phyloP scores from a whole-genome alignment of 306 rosid genomes.

The Malus sylvestris region DNA sequence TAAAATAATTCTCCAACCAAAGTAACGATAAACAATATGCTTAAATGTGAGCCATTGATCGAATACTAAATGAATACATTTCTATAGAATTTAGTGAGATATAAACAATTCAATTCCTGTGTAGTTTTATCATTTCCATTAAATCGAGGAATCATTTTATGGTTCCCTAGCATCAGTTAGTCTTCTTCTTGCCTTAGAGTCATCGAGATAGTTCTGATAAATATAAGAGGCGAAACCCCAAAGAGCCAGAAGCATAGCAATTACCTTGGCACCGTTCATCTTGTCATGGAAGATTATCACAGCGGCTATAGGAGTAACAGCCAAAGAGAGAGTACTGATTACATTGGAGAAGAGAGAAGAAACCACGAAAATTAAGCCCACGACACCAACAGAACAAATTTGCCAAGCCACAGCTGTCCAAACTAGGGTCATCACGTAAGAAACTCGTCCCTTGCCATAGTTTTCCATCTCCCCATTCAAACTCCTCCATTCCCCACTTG shows the following conservation, averaged over 20 bases:
- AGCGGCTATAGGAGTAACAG: slow-evolving; percentile 78
- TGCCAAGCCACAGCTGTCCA: slow-evolving; percentile 84
- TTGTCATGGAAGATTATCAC: slow-evolving; percentile 69
- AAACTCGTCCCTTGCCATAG: slow-evolving; percentile 47
- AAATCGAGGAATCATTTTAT: slow-evolving; percentile 12
- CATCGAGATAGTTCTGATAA: slow-evolving; percentile 81
- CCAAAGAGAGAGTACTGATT: slow-evolving; percentile 78
- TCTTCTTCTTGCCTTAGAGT: slow-evolving; percentile 35
- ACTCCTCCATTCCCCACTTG: slow-evolving; percentile 69
- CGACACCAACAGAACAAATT: slow-evolving; percentile 83
- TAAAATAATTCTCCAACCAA: background rate
- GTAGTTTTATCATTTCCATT: background rate
- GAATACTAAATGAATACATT: background rate
- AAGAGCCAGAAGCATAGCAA: slow-evolving; percentile 78
- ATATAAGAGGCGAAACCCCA: slow-evolving; percentile 76
- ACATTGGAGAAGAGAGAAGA: slow-evolving; percentile 91
- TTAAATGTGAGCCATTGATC: background rate
- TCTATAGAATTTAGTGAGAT: no score
- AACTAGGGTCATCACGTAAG: slow-evolving; percentile 69
- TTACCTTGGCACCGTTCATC: slow-evolving; percentile 80
- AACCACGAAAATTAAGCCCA: slow-evolving; percentile 73
- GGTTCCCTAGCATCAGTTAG: slow-evolving; percentile 17
- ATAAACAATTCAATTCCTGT: background rate
- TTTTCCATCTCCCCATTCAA: slow-evolving; percentile 63
- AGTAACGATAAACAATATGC: background rate